Conservation (phyloP, 2,329 filamentous ascomycete species). For the Hypoxylon sp. region DNA sequence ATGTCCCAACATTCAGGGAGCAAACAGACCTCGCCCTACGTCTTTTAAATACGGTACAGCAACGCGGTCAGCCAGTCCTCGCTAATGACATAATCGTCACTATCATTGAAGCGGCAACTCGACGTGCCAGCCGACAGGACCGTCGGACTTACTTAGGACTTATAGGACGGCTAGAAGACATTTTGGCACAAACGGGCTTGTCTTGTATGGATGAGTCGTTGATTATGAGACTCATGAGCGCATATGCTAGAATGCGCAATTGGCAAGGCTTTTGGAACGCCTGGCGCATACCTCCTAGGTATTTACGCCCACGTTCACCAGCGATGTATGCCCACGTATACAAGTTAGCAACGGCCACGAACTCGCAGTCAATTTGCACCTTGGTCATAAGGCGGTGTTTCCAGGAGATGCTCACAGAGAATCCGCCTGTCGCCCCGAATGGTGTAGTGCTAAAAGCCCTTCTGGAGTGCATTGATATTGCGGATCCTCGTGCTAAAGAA, state of each 20-base stretch:
- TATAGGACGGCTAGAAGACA: constrained; percentile 59
- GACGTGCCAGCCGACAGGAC: constrained; percentile 52
- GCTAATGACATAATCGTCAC: constrained; percentile 65
- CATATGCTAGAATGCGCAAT: constrained; percentile 63
- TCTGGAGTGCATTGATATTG: constrained; percentile 69
- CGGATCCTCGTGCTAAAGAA: constrained; percentile 65
- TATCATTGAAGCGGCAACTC: constrained; percentile 61
- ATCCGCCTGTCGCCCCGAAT: constrained; percentile 63
- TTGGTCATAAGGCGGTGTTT: constrained; percentile 67
- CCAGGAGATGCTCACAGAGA: constrained; percentile 72
- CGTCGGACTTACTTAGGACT: constrained; percentile 59
- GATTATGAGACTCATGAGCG: constrained; percentile 61
- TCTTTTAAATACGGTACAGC: constrained; percentile 62
- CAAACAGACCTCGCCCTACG: constrained; percentile 60
- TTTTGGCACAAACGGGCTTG: constrained; percentile 59
- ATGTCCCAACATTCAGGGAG: constrained; percentile 24
- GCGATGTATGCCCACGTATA: constrained; percentile 71
- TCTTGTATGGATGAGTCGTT: constrained; percentile 58
- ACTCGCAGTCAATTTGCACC: constrained; percentile 61
- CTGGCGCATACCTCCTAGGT: constrained; percentile 70
- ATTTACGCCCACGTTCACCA: constrained; percentile 64
- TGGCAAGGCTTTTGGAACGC: constrained; percentile 73
- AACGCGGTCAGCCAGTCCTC: constrained; percentile 62
- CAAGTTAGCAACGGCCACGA: constrained; percentile 61
- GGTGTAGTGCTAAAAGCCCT: constrained; percentile 64